Base-by-base conservation (phyloP, 352 stramenopile species). In the Pythium brassicae region DNA sequence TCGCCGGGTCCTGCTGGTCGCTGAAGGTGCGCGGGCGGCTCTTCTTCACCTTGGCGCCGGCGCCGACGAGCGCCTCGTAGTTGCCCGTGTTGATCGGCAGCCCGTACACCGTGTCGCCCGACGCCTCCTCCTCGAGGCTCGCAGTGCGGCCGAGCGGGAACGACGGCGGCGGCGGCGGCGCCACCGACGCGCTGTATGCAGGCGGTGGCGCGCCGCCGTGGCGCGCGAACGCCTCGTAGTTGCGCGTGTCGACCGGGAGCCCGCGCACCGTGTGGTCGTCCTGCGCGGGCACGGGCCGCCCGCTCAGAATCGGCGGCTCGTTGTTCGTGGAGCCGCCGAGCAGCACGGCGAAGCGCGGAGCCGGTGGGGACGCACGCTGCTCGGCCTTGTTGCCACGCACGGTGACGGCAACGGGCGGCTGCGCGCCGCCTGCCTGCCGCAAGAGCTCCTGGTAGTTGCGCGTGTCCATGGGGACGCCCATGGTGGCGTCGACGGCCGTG, bases 381-480 rank as follows among this genome's bases (percentile, higher is more conserved):
- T 32, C 50, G 61, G 10, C 53, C 26, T 17, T 48, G 27, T 14
- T 26, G 12, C 55, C 35, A 6, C 50, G 57, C 11, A 67, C 61
- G 17, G 55, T 58, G 12, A 45, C 58, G 0, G 65, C 61, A 3
- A 47, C 45, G n/a, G 55, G 61, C 25, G 57, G 65, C 22, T 37
- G 32, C 14, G 6, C 32, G 32, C 35, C 46, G 3, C 37, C 15
- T 43, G 37, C 43, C 25, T 75, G 78, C 37, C 70, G 57, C 29
- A 88, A 61, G 39, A 88, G 52, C 59, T 74, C 69, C 50, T 80
- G 61, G 59, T 88, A 88, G 62, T 86, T 84, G 63, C 68, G 66
- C 42, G 78, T 86, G 62, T 78, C 74, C 43, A 88, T 65, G 42
- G 78, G 74, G 14, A 88, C 45, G 20, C 81, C 81, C 20, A 89